Conservation (phyloP, 2,329 filamentous ascomycete genomes). For the Paecilomyces formosus region DNA sequence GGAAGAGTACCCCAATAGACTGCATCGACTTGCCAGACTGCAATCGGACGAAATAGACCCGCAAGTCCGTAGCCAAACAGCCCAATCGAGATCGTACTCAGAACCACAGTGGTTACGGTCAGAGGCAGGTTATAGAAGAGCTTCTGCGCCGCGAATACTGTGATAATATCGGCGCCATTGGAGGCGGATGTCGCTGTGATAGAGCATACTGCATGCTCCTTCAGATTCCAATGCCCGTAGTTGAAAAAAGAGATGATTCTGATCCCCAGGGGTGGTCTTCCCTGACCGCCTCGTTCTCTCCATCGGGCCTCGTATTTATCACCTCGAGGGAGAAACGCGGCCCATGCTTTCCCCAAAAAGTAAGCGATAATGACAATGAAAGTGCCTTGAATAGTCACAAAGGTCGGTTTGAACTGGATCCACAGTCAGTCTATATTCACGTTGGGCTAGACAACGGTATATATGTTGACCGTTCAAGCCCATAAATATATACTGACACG, state of each 20-base stretch:
- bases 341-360: conserved; percentile 46
- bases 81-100: conserved; percentile 47
- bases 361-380: conserved; percentile 54
- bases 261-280: conserved; percentile 38
- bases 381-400: conserved; percentile 42
- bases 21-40: conserved; percentile 49
- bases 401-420: conserved; percentile 47
- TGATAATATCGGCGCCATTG: conserved; percentile 35
- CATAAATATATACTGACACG: background rate
- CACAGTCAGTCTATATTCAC: conserved; percentile 2
- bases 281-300: conserved; percentile 35
- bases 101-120: conserved; percentile 40
- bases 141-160: conserved; percentile 43
- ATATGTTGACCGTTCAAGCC: background rate
- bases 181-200: conserved; percentile 50
- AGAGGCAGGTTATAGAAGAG: conserved; percentile 47
- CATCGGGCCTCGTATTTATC: conserved; percentile 44
- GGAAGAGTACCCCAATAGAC: conserved; percentile 51
- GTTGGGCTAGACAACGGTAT: background rate
- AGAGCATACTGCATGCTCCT: conserved; percentile 49
- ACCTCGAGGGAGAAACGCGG: conserved; percentile 44
- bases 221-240: conserved; percentile 45
- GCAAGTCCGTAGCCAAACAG: conserved; percentile 50
- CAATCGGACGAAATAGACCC: conserved; percentile 47
- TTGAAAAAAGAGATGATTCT: conserved; percentile 41